These are phyloP conservation scores for Salix dunnii DNA, from an alignment of 345 rosid genomes.

Conservation along the genomic window DNA sequence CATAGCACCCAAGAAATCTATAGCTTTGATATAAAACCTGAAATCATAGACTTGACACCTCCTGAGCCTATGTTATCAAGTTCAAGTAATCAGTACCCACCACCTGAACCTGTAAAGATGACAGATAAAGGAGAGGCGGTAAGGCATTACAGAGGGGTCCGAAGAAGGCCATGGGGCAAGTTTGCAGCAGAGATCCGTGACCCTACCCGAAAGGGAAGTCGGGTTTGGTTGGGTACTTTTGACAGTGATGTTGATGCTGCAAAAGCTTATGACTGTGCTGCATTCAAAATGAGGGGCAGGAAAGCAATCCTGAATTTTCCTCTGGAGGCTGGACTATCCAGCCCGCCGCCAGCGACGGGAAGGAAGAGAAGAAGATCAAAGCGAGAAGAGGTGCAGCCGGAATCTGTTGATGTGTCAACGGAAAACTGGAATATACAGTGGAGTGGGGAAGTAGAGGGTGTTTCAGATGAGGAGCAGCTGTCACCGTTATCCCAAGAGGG, in stretches of 20 bases:
- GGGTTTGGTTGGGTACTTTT: constrained; percentile 93
- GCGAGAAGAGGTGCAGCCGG: constrained; percentile 11
- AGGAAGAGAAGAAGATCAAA: constrained; percentile 49
- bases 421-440: background rate
- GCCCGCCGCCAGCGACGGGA: constrained; percentile 45
- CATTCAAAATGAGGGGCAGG: constrained; percentile 77
- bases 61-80: constrained; percentile 1
- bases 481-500: background rate
- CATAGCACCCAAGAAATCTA: background rate
- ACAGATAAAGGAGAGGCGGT: constrained; percentile 8
- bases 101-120: constrained; percentile 3
- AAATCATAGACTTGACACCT: constrained; percentile 19
- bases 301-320: constrained; percentile 90
- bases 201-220: constrained; percentile 64
- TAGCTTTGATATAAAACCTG: constrained; percentile 23
- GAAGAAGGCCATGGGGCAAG: constrained; percentile 94
- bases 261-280: constrained; percentile 81
- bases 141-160: constrained; percentile 77
- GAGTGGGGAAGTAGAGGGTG: background rate
- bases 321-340: constrained; percentile 57
- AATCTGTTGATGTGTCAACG: constrained; percentile 4
- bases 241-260: constrained; percentile 76
- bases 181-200: constrained; percentile 95
- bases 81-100: constrained; percentile 5
- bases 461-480: constrained; percentile 5